A percentile compares a stretch with the other conserved stretches of the same genome.
Conservation (phyloP, 768 basidiomycete genomes). For the Dentipellis sp. region DNA sequence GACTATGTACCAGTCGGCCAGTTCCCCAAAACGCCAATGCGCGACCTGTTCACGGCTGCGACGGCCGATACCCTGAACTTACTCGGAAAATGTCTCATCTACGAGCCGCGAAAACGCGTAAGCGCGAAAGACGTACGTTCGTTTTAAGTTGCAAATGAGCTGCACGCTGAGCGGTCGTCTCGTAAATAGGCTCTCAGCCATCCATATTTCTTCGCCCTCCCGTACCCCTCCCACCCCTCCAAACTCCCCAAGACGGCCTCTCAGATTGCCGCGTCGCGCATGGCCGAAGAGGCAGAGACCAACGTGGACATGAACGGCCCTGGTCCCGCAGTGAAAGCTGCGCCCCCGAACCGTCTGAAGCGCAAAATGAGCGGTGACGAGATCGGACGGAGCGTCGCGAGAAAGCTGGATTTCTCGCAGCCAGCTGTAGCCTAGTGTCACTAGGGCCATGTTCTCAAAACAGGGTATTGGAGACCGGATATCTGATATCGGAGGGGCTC, state of each 20-base stretch:
- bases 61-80: constrained; percentile 80
- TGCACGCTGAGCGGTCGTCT: constrained; percentile 1
- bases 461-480: too few relatives aligned
- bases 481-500: too few relatives aligned
- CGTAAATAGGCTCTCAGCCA: constrained; percentile 66
- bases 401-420: constrained; percentile 54
- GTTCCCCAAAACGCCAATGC: constrained; percentile 74
- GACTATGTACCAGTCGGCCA: constrained; percentile 84
- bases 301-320: constrained; percentile 47
- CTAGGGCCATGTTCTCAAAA: too few relatives aligned
- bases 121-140: constrained; percentile 63
- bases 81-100: constrained; percentile 68
- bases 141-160: background rate
- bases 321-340: constrained; percentile 44
- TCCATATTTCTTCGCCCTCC: constrained; percentile 79
- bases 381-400: constrained; percentile 46
- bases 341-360: constrained; percentile 49
- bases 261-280: constrained; percentile 34
- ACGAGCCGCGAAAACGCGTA: constrained; percentile 80
- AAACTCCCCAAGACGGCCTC: constrained; percentile 71
- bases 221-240: constrained; percentile 81
- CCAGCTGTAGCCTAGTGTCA: too few relatives aligned
- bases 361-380: constrained; percentile 56
- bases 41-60: constrained; percentile 87
- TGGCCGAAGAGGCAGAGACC: constrained; percentile 72